phyloP scores from a whole-genome alignment of 352 stramenopile species.

The Aphanomyces stellatus region DNA sequence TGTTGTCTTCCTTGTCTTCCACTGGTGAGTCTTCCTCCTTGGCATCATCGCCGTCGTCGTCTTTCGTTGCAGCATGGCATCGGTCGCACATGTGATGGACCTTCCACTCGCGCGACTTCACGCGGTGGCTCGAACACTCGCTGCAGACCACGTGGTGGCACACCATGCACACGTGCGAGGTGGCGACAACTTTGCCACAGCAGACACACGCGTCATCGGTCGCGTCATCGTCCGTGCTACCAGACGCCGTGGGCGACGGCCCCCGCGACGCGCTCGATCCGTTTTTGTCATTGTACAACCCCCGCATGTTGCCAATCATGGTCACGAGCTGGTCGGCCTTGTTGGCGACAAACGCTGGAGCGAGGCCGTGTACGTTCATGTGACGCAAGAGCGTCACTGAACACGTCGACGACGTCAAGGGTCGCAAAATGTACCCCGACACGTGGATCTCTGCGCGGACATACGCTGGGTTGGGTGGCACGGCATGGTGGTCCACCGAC shows the following conservation, averaged over 20 bases:
- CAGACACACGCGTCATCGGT: not conserved
- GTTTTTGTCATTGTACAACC: not conserved
- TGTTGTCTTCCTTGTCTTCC: no score
- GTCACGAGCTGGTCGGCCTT: not conserved
- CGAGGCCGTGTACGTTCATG: not conserved
- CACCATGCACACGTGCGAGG: not conserved
- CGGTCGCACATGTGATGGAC: not conserved
- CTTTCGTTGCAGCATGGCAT: not conserved
- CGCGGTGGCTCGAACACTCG: not conserved
- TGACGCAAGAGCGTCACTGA: constrained; percentile 7
- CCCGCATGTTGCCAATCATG: not conserved
- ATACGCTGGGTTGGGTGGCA: not conserved
- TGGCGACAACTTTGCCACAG: not conserved
- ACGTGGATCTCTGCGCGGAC: constrained; percentile 9
- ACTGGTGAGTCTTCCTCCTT: no score
- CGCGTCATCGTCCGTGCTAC: not conserved
- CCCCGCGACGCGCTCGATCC: no score
- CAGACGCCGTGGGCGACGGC: not conserved
- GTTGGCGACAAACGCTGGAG: not conserved
- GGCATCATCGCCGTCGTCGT: not conserved
- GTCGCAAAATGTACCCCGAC: constrained; percentile 16
- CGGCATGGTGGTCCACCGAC: not conserved
- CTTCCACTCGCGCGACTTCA: not conserved
- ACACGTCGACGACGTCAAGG: not conserved
- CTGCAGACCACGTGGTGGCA: not conserved